A percentile compares a stretch with the other conserved stretches of the same genome.
Evolutionary conservation across 805 yeast genomes (phyloP).

Genomic region (Myxozyma monticola): DNA sequence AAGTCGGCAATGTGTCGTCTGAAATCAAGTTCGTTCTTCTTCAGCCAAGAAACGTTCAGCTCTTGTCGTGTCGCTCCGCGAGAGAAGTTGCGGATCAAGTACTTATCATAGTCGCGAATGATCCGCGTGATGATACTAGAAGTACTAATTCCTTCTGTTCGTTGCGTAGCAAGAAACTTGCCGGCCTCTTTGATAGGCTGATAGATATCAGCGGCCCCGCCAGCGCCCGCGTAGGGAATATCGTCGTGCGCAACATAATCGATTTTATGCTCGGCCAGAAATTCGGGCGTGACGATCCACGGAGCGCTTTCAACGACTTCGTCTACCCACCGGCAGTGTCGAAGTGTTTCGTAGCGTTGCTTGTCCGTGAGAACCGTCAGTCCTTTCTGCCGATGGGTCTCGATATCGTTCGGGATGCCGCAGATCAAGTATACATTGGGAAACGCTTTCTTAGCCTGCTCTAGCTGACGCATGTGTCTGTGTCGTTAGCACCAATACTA

Average conservation of each 20-base stretch:
- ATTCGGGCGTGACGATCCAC: slow-evolving; percentile 87
- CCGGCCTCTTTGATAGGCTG: slow-evolving; percentile 89
- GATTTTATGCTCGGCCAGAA: slow-evolving; percentile 72
- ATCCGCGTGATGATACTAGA: slow-evolving; percentile 94
- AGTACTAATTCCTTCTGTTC: slow-evolving; percentile 95
- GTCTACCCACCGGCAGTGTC: slow-evolving; percentile 96
- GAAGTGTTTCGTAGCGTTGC: slow-evolving; percentile 87
- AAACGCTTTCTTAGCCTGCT: slow-evolving; percentile 91
- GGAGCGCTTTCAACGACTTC: slow-evolving; percentile 95
- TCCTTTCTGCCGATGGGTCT: slow-evolving; percentile 91
- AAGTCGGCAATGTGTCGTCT: slow-evolving; percentile 87
- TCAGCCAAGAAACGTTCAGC: slow-evolving; percentile 94
- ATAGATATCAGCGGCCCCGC: slow-evolving; percentile 84
- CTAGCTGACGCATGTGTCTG: slow-evolving; percentile 89
- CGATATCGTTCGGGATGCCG: slow-evolving; percentile 87
- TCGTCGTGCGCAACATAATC: slow-evolving; percentile 99
- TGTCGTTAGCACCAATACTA: background rate
- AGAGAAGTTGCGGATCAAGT: slow-evolving; percentile 94
- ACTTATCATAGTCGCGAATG: slow-evolving; percentile 93
- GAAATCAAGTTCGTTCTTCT: slow-evolving; percentile 92
- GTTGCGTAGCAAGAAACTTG: slow-evolving; percentile 87
- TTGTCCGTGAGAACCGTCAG: slow-evolving; percentile 84
- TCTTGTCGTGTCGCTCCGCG: slow-evolving; percentile 97
- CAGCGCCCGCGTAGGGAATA: slow-evolving; percentile 83
- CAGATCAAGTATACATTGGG: slow-evolving; percentile 82